Evolutionary conservation across 805 yeast species (phyloP), one percentile per base, ranked within the genome.

Genomic region (Lipomyces orientalis): DNA sequence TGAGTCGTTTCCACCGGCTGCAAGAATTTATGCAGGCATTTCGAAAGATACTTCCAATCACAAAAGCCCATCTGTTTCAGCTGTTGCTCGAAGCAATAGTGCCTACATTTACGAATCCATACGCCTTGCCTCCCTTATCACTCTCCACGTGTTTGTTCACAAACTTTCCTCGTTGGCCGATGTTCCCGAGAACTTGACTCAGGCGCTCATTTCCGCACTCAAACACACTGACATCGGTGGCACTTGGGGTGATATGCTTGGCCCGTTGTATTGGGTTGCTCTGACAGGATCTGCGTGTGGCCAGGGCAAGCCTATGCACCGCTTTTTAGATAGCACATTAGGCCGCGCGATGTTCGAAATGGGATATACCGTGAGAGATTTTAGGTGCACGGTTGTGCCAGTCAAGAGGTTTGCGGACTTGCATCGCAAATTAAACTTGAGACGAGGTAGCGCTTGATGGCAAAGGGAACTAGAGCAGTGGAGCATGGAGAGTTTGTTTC

Each of bases 361-460:
- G 46, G 46, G 46, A 39, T 39, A 39, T 39, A 39, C 46, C 46
- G 46, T 39, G 46, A 39, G 46, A 39, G 46, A 39, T 39, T 39
- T 39, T 39, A 39, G 46, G 19, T 39, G 46, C 46, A 39, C 46
- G 19, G 19, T 39, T 39, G 46, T 39, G 19, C 46, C 46, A 14
- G 46, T 39, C 46, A 39, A 39, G 46, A 39, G 46, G 14, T 39
- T 39, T 39, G 46, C 19, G 46, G 46, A 39, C 46, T 39, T 39
- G 46, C 19, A 14, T 14, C 16, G 46, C 3, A 39, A 14, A 39
- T 39, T 39, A 39, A 2, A 6, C 19, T 39, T 39, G 46, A 39
- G 46, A 39, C 8, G 46, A 6, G 19, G 14, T 39, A 39, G 46
- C 14, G 19, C 46, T 14, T 39, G n/a, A 39, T 39, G n/a, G 46